phyloP scores from a whole-genome alignment of 1,284 basidiomycete genomes.

The Somion occarium region DNA sequence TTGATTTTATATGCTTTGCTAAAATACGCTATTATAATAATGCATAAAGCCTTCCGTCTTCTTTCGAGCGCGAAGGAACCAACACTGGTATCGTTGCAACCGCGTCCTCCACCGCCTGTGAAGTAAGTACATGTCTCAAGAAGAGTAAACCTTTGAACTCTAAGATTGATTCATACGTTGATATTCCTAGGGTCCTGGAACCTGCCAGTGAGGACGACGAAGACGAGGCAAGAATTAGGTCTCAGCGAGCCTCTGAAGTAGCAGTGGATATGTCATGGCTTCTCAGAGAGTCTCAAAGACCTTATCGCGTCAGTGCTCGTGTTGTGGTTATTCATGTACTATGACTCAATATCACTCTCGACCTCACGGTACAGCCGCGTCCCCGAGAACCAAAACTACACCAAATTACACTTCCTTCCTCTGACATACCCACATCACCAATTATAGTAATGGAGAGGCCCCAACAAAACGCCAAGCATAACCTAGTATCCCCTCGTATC shows the following conservation, averaged over 20 bases:
- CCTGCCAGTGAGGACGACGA: slow-evolving; percentile 28
- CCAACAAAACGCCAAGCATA: neutral
- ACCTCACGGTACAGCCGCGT: too few species aligned
- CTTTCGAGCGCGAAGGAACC: slow-evolving; percentile 23
- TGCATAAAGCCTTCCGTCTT: slow-evolving; percentile 30
- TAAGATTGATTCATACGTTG: too few species aligned
- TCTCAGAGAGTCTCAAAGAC: slow-evolving; percentile 17
- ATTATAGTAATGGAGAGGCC: neutral
- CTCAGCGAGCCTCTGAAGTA: slow-evolving; percentile 21
- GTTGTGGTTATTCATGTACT: neutral
- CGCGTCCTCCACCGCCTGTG: slow-evolving; percentile 20
- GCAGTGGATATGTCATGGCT: slow-evolving; percentile 30
- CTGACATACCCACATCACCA: too few species aligned
- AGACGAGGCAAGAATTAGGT: slow-evolving; percentile 22
- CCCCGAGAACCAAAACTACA: too few species aligned
- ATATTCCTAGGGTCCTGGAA: slow-evolving; percentile 19
- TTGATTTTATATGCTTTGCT: neutral
- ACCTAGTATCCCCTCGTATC: neutral
- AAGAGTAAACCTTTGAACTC: too few species aligned
- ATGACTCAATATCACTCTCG: too few species aligned
- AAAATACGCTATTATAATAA: too few species aligned
- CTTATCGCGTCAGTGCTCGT: slow-evolving; percentile 19
- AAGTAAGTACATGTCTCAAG: slow-evolving; percentile 20
- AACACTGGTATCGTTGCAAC: slow-evolving; percentile 21
- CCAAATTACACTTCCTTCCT: too few species aligned